Evolutionary conservation across 768 basidiomycete genomes (phyloP), one percentile per base, ranked within the genome.

Genomic region (Inosperma sp.): DNA sequence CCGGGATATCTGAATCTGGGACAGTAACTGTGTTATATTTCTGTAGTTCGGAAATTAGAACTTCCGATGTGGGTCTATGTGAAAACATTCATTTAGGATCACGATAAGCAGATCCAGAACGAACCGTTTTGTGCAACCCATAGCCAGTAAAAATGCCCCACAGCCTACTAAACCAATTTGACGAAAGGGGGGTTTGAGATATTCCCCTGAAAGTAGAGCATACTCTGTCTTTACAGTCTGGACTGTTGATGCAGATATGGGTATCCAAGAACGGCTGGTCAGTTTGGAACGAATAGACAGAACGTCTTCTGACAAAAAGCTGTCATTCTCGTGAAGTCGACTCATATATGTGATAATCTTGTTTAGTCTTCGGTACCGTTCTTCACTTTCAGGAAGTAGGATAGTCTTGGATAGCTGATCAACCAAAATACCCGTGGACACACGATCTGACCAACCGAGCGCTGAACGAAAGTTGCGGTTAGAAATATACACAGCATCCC

Each of bases 391-490:
- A 6, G 39, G 7, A n/a, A 36, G 21, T 2, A 55, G 46, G 6
- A 69, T 26, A 10, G 59, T 41, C 33, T 34, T 17, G 34, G 23
- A 25, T 13, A 74, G 55, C 51, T 77, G 76, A 31, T 60, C 43
- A 1, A 50, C 29, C 7, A 76, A 29, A n/a, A 70, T 54, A 7
- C 52, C 43, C 7, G 67, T 40, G 0, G 70, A 49, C 29, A 77
- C 39, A 0, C 60, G 61, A 16, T 67, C 49, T 39, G 68, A 61
- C 76, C 77, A 79, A 1, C 67, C 67, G n/a, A 77, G 58, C 1
- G 63, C 61, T 4, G 26, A 41, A 5, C 64, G 65, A 17, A 76
- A 56, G 0, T 61, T 55, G n/a, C 53, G 29, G 4, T 63, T 62
- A 13, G 68, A 48, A n/a, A 37, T 48, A n/a, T n/a, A n/a, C n/a